Percentiles rank a stretch among this genome's conserved stretches.
These are phyloP conservation scores for Breynia disticha DNA, from an alignment of 441 rosid genomes.

Conservation along the genomic window DNA sequence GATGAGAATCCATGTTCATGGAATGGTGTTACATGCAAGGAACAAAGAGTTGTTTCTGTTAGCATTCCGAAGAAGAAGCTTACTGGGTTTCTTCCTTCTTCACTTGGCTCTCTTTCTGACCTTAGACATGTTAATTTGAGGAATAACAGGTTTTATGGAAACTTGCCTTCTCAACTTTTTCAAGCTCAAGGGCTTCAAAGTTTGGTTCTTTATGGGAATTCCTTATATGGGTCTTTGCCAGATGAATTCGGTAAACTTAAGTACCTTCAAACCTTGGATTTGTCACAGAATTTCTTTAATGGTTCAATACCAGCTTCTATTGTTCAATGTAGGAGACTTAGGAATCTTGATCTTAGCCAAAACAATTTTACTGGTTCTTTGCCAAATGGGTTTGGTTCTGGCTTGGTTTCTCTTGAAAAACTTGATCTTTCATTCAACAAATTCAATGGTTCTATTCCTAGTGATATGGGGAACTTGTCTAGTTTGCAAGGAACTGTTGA, in stretches of 20 bases:
- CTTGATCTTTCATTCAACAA: constrained; percentile 71
- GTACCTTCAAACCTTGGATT: constrained; percentile 73
- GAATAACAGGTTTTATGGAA: constrained; percentile 58
- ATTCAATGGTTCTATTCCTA: constrained; percentile 60
- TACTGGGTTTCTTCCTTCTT: constrained; percentile 59
- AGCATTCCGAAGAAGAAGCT: constrained; percentile 83
- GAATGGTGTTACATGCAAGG: constrained; percentile 92
- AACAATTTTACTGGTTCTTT: constrained; percentile 70
- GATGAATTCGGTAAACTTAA: constrained; percentile 56
- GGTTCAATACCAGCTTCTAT: constrained; percentile 67
- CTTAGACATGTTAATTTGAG: constrained; percentile 90
- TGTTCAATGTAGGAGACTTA: constrained; percentile 68
- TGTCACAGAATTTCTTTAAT: constrained; percentile 69
- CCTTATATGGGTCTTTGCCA: constrained; percentile 66
- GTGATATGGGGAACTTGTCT: constrained; percentile 67
- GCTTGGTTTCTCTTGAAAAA: constrained; percentile 56
- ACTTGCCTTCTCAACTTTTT: constrained; percentile 62
- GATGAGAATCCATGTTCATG: constrained; percentile 69
- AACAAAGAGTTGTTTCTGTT: constrained; percentile 60
- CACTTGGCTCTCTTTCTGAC: constrained; percentile 64
- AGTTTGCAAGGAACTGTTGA: constrained; percentile 90
- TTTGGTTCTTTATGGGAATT: constrained; percentile 82
- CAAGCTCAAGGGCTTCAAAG: constrained; percentile 73
- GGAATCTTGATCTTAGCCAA: constrained; percentile 59
- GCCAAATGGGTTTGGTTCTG: constrained; percentile 60